Evolutionary conservation across 768 basidiomycete genomes (phyloP), one percentile per base, ranked within the genome.

Genomic region (Xerocomellus intermedius): DNA sequence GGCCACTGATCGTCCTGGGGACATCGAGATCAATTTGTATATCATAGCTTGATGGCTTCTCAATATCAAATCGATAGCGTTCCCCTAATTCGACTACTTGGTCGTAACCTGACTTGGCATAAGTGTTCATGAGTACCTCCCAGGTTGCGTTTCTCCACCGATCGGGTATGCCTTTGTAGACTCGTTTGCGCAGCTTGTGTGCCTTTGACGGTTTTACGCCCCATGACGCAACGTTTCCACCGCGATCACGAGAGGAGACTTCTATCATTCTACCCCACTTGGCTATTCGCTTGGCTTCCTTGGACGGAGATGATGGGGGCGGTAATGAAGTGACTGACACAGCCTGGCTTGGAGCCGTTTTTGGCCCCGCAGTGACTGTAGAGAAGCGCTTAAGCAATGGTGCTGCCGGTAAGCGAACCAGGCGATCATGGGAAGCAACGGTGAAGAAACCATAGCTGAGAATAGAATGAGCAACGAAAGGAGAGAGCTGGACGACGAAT

Each of bases 21-120:
- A 98, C 95, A 66, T 99, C 97, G 60, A 99, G 77, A 74, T 99
- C 97, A 61, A 98, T 98, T 75, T 98, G 97, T 32, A 98, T 84
- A 70, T 99, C 97, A 68, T 93, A 95, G 9, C 76, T 80, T 38
- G 93, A 96, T 17, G 94, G 89, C 55, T 82, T 83, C 47, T 94
- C 90, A 58, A 94, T 67, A 8, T 77, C 78, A 38, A 85, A 82
- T 58, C 78, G 74, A 60, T 89, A 90, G 54, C 82, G 77, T 33
- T 68, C 64, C 21, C 70, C 77, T 13, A 83, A 73, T 48, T 63
- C 65, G 48, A 68, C 65, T 42, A 85, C 68, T 48, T 82, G 80
- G 38, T 73, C 64, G 48, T 74, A 72, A 16, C 79, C 77, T 22
- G 77, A 73, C 45, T 68, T 74, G 49, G 85, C 71, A 60, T 74